These are phyloP conservation scores for Polyporus tsugae DNA, from an alignment of 1,284 basidiomycete genomes.

Conservation along the genomic window DNA sequence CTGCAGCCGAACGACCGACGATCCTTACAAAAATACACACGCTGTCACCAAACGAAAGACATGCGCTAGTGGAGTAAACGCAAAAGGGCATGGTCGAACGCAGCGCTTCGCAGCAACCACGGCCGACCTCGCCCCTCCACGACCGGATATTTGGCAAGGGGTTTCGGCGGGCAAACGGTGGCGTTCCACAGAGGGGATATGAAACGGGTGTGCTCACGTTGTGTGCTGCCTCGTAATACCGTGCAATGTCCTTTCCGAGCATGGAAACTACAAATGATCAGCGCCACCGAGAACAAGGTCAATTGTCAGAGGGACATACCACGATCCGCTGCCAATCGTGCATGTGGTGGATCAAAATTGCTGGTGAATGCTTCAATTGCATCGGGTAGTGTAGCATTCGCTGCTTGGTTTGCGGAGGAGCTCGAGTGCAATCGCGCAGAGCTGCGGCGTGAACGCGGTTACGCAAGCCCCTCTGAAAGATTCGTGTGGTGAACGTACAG, in stretches of 20 bases:
- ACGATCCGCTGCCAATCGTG: slow-evolving; percentile 70
- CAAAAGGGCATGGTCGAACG: too few relatives aligned
- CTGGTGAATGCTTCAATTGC: slow-evolving; percentile 65
- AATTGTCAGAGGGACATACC: slow-evolving; percentile 47
- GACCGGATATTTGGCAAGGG: too few relatives aligned
- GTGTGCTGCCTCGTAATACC: slow-evolving; percentile 34
- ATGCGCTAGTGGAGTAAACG: too few relatives aligned
- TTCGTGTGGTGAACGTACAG: slow-evolving; percentile 56
- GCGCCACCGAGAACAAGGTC: slow-evolving; percentile 6
- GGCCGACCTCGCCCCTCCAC: too few relatives aligned
- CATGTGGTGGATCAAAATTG: slow-evolving; percentile 64
- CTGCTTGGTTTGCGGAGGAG: background rate
- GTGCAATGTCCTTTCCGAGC: slow-evolving; percentile 46
- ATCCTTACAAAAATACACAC: too few relatives aligned
- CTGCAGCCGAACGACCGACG: too few relatives aligned
- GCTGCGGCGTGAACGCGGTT: slow-evolving; percentile 42
- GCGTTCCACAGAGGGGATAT: too few relatives aligned
- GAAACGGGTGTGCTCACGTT: slow-evolving; percentile 31
- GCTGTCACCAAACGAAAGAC: too few relatives aligned
- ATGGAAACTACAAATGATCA: slow-evolving; percentile 40
- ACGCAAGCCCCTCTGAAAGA: slow-evolving; percentile 13
- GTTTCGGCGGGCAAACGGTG: background rate
- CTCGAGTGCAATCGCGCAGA: slow-evolving; percentile 57
- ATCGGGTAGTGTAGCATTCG: slow-evolving; percentile 30
- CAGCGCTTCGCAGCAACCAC: too few relatives aligned